phyloP scores from a whole-genome alignment of 768 basidiomycete species.

The Pleurotus citrinopileatus region DNA sequence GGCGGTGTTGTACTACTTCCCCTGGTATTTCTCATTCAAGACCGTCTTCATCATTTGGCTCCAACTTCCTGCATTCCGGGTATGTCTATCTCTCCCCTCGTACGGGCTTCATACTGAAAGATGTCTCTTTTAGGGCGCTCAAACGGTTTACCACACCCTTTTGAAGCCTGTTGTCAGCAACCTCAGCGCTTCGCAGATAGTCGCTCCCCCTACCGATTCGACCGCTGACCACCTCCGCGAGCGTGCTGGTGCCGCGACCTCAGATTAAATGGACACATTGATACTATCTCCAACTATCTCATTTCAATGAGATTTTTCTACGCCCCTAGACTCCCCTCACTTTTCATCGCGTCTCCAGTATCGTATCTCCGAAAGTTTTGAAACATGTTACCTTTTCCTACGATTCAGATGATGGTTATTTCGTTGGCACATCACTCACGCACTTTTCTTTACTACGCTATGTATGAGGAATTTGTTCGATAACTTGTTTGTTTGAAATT shows the following conservation, averaged over 20 bases:
- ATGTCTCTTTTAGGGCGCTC: constrained; percentile 66
- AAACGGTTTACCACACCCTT: constrained; percentile 70
- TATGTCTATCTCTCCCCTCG: constrained; percentile 45
- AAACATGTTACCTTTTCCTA: too few species aligned
- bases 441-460: too few species aligned
- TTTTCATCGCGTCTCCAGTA: too few species aligned
- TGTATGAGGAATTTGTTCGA: too few species aligned
- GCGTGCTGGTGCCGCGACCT: constrained; percentile 3
- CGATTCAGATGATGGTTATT: too few species aligned
- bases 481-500: too few species aligned
- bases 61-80: constrained; percentile 81
- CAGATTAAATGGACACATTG: background rate
- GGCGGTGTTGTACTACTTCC: constrained; percentile 85
- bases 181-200: constrained; percentile 41
- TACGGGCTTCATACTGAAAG: constrained; percentile 1
- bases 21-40: constrained; percentile 96
- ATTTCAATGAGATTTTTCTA: background rate
- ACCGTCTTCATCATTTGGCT: constrained; percentile 89
- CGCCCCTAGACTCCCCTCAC: background rate
- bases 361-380: too few species aligned
- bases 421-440: too few species aligned
- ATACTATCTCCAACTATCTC: background rate
- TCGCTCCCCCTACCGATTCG: constrained; percentile 48
- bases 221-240: constrained; percentile 33
- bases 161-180: constrained; percentile 81